Percentiles rank a stretch among this genome's conserved stretches.
Evolutionary conservation across 306 rosid genomes (phyloP).

Genomic region (Canavalia ensiformis): DNA sequence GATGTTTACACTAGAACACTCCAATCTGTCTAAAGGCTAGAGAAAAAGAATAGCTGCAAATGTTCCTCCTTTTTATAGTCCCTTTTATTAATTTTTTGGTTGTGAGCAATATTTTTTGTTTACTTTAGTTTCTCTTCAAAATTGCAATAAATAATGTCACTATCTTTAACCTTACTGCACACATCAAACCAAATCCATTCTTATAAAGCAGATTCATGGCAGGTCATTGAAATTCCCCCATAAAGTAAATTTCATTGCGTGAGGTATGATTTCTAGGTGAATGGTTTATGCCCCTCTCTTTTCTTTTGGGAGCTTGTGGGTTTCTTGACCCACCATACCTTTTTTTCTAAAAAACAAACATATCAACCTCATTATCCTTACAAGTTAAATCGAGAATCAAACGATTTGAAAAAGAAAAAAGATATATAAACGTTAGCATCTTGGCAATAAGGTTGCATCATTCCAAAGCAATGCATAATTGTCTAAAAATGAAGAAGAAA

Average conservation of each 20-base stretch:
- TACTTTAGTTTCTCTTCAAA: slow-evolving; percentile 49
- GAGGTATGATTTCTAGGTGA: slow-evolving; percentile 62
- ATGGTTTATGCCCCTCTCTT: slow-evolving; percentile 50
- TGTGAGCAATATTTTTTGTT: background rate
- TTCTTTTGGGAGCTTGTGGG: slow-evolving; percentile 62
- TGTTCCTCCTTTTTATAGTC: slow-evolving; percentile 31
- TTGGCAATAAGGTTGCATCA: slow-evolving; percentile 38
- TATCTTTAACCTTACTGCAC: slow-evolving; percentile 68
- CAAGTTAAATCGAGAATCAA: slow-evolving; percentile 56
- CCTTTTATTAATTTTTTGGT: no score
- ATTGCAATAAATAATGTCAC: slow-evolving; percentile 60
- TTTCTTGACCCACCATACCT: slow-evolving; percentile 62
- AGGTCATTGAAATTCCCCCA: slow-evolving; percentile 68
- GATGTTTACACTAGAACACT: slow-evolving; percentile 63
- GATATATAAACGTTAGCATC: slow-evolving; percentile 14
- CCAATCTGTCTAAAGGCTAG: slow-evolving; percentile 52
- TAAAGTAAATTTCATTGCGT: slow-evolving; percentile 51
- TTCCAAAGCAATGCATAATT: slow-evolving; percentile 31
- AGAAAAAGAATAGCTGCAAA: slow-evolving; percentile 33
- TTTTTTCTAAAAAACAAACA: slow-evolving; percentile 46
- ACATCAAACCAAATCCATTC: slow-evolving; percentile 58
- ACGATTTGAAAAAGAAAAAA: slow-evolving; percentile 37
- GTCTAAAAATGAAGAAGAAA: background rate
- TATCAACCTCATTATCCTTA: slow-evolving; percentile 47
- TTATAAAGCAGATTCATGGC: slow-evolving; percentile 64